A percentile compares a stretch with the other conserved stretches of the same genome.
These are phyloP conservation scores for Suhomyces kilbournensis DNA, from an alignment of 805 yeast species.

Conservation along the genomic window DNA sequence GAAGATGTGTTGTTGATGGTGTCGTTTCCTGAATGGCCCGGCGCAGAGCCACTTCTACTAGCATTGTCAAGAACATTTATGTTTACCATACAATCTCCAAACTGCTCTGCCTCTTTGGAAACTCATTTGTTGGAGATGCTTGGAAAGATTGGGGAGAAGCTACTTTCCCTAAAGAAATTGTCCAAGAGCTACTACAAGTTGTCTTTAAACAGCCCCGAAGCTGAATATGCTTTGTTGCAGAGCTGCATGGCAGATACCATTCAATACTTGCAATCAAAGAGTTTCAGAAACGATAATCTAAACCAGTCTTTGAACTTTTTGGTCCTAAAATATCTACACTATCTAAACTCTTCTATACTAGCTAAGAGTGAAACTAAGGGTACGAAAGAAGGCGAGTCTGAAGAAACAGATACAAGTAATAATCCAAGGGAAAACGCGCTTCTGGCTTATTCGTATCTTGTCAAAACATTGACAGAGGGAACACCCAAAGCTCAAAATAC, in stretches of 20 bases:
- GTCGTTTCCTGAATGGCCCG: conserved; percentile 59
- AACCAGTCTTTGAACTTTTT: conserved; percentile 13
- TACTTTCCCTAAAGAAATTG: conserved; percentile 34
- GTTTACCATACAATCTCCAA: conserved; percentile 35
- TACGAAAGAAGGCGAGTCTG: not conserved
- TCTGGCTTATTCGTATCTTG: not conserved
- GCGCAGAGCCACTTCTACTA: conserved; percentile 48
- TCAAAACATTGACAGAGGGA: not conserved
- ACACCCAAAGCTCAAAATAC: not conserved
- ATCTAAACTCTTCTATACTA: conserved; percentile 1
- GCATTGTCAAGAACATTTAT: conserved; percentile 46
- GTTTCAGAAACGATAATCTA: conserved; percentile 7
- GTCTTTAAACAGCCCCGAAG: conserved; percentile 5
- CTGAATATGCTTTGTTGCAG: conserved; percentile 4
- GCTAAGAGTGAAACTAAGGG: not conserved
- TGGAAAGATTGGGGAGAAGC: conserved; percentile 57
- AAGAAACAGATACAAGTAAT: not conserved
- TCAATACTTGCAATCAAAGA: conserved; percentile 14
- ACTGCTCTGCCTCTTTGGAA: conserved; percentile 41
- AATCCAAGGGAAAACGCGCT: not conserved
- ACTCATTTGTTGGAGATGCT: conserved; percentile 55
- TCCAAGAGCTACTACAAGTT: conserved; percentile 5
- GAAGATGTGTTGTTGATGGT: conserved; percentile 55
- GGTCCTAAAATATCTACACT: conserved; percentile 10
- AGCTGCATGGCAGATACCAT: conserved; percentile 9